phyloP scores from a whole-genome alignment of 78 protist genomes.

The Dictyostelium firmibasis region DNA sequence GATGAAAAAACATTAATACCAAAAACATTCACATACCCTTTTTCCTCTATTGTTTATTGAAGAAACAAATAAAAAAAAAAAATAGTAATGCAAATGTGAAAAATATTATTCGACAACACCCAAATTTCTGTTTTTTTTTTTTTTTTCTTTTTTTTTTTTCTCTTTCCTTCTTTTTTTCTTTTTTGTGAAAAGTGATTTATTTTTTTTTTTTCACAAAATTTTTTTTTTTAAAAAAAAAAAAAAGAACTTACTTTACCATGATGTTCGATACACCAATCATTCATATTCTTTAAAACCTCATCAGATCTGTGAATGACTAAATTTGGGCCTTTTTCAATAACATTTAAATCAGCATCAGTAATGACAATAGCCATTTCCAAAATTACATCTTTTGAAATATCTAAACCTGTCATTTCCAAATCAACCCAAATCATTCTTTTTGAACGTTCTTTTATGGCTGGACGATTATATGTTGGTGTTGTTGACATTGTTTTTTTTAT shows the following conservation, averaged over 20 bases:
- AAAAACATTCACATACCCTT: neutral
- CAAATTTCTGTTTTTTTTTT: too few relatives aligned
- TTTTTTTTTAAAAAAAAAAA: too few relatives aligned
- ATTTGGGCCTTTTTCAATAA: conserved; percentile 66
- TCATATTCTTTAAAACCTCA: conserved; percentile 33
- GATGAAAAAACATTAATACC: neutral
- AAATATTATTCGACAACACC: neutral
- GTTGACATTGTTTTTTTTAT: neutral
- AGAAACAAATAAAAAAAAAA: neutral
- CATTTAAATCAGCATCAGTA: conserved; percentile 57
- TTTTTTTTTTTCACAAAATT: too few relatives aligned
- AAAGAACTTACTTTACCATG: conserved; percentile 46
- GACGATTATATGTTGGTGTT: neutral
- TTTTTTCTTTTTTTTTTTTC: neutral
- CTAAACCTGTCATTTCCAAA: conserved; percentile 83
- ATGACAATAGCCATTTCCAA: conserved; percentile 73
- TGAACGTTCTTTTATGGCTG: neutral
- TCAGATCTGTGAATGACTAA: conserved; percentile 21
- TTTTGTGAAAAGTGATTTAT: too few relatives aligned
- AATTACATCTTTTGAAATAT: conserved; percentile 47
- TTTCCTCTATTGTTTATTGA: neutral
- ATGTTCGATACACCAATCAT: conserved; percentile 74
- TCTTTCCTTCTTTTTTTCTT: neutral
- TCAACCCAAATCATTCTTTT: conserved; percentile 79
- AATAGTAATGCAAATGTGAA: neutral